Percentiles rank a stretch among this genome's conserved stretches.
These are phyloP conservation scores for Lipomyces chichibuensis DNA, from an alignment of 805 yeast species.

Conservation along the genomic window DNA sequence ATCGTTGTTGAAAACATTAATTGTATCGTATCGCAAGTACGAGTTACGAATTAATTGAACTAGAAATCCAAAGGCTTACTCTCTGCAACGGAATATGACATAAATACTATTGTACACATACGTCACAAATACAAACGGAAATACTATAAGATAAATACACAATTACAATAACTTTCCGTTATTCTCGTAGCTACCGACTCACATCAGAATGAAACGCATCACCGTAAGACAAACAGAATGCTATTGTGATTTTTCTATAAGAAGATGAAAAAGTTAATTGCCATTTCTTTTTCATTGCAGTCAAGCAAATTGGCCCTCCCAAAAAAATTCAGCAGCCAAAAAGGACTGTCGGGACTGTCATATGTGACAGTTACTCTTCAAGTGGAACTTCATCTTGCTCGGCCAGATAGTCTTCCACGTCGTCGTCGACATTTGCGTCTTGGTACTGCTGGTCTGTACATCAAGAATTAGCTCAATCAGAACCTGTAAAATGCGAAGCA, in stretches of 20 bases:
- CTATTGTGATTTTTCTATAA: not conserved
- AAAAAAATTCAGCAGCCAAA: not conserved
- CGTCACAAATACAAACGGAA: not conserved
- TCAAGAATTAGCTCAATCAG: not conserved
- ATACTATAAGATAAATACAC: not conserved
- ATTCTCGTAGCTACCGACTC: not conserved
- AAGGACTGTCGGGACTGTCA: not conserved
- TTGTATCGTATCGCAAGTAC: too few relatives aligned
- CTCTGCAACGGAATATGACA: not conserved
- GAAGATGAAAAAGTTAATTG: not conserved
- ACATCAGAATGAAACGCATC: not conserved
- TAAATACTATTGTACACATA: constrained; percentile 1
- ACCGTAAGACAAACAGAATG: not conserved
- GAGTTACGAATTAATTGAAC: too few relatives aligned
- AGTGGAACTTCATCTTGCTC: constrained; percentile 58
- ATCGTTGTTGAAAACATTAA: too few relatives aligned
- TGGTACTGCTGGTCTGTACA: constrained; percentile 78
- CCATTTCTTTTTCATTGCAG: not conserved
- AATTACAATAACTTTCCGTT: not conserved
- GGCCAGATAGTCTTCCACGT: constrained; percentile 59
- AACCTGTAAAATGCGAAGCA: not conserved
- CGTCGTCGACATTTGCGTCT: constrained; percentile 75
- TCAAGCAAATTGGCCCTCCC: not conserved
- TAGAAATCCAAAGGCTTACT: not conserved
- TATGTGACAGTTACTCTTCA: not conserved